Evolutionary conservation across 495 filamentous ascomycete species (phyloP).

Genomic region (Penicillium coffeae): DNA sequence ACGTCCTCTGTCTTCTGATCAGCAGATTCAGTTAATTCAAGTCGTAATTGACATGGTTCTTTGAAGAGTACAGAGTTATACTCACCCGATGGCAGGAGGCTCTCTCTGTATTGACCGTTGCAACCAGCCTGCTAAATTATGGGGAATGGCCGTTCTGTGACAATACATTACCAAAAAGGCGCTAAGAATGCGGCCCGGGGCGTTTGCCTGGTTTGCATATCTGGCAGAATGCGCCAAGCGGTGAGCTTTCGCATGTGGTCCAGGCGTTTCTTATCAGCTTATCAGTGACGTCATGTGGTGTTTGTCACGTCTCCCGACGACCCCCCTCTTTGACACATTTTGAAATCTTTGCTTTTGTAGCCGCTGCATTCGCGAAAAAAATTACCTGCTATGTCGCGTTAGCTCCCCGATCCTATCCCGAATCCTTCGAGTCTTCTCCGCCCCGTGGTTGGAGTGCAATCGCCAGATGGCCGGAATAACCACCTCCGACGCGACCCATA

Average conservation of each 20-base stretch:
- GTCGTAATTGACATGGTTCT: not conserved
- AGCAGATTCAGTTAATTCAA: too few relatives aligned
- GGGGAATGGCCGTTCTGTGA: not conserved
- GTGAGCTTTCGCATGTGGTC: too few relatives aligned
- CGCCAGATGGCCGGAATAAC: constrained; percentile 6
- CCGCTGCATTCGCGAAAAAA: not conserved
- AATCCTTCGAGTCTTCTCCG: not conserved
- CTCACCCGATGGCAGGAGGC: not conserved
- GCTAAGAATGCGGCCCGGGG: not conserved
- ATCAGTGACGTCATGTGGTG: constrained; percentile 16
- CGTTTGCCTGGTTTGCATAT: constrained; percentile 1
- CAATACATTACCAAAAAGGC: not conserved
- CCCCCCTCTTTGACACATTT: not conserved
- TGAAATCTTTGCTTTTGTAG: not conserved
- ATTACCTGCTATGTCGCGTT: not conserved
- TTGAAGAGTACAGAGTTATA: not conserved
- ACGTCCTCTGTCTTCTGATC: too few relatives aligned
- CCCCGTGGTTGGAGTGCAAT: constrained; percentile 7
- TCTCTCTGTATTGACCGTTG: not conserved
- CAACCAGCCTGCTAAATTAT: not conserved
- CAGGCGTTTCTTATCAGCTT: constrained; percentile 22
- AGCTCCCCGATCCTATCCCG: not conserved
- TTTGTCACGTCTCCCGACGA: constrained; percentile 27
- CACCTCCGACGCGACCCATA: constrained; percentile 20
- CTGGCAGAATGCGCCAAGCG: not conserved